Evolutionary conservation across 768 basidiomycete species (phyloP), one percentile per base, ranked within the genome.

Genomic region (Lentinula edodes): DNA sequence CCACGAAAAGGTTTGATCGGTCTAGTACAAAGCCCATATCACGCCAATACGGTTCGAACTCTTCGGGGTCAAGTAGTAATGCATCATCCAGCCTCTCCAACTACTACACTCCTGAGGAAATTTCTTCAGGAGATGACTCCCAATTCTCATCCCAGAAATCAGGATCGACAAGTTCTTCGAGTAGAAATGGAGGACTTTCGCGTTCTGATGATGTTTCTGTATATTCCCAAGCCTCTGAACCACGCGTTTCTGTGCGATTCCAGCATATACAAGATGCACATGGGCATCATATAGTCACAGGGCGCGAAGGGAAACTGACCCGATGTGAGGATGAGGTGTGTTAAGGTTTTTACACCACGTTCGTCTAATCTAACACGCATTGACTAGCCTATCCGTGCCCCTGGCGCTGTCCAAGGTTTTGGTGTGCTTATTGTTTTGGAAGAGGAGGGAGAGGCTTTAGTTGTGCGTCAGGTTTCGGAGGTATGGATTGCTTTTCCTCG

Each of bases 371-470:
- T 38, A 61, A 20, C 32, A 18, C 20, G 34, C 34, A 57, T 8
- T 7, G 13, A 20, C 61, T 3, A 89, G 87, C 92, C 91, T 0
- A 94, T 94, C 52, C 83, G 86, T 0, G 85, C 87, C 0, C 92
- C 91, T 12, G 91, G 91, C 3, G 86, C 91, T 1, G 82, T 93
- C 1, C 92, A 94, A 74, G 86, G 84, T 0, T 94, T 88, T 67
- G 91, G 91, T n/a, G 87, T 93, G 0, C 78, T 93, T 3, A 81
- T 93, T 54, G 89, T 82, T 1, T 73, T 92, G 0, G 85, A 88
- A 62, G 84, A 89, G 65, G 70, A 80, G 16, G 75, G 80, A 7
- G 83, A 87, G 23, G 73, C 76, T 3, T 72, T 92, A 12, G 65
- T 80, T 6, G 89, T 93, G 41, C 80, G 85, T 12, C 91, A 93